A percentile compares a stretch with the other conserved stretches of the same genome.
Conservation (phyloP, 305 asterid species). For the Fraxinus angustifolia region DNA sequence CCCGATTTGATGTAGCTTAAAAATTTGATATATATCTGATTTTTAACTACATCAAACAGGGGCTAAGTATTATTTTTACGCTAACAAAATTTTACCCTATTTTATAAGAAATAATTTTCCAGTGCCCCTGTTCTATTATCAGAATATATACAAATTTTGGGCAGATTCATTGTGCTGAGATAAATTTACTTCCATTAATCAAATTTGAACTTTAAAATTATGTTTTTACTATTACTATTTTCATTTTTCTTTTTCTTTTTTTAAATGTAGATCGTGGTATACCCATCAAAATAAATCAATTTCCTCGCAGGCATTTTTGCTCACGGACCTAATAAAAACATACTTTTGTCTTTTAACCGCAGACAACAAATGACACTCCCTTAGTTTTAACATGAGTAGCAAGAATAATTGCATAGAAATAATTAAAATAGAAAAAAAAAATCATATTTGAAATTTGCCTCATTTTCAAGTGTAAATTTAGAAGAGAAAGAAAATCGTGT, state of each 20-base stretch:
- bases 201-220: neutral
- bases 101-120: neutral
- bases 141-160: neutral
- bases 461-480: neutral
- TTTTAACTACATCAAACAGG: neutral
- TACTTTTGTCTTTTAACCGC: neutral
- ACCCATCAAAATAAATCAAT: neutral
- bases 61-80: neutral
- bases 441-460: neutral
- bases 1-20: neutral
- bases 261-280: neutral
- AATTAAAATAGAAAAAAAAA: too few species aligned
- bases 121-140: neutral
- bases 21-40: too few species aligned
- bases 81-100: neutral
- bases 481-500: neutral
- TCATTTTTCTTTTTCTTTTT: too few species aligned
- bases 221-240: neutral
- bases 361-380: neutral
- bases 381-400: neutral
- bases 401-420: neutral
- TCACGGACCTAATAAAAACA: neutral
- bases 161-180: neutral
- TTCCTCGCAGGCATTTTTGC: neutral
- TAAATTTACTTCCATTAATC: neutral